Percentiles rank a stretch among this genome's conserved stretches.
phyloP scores from a whole-genome alignment of 495 filamentous ascomycete genomes.

The Pseudotulostoma volvatum region DNA sequence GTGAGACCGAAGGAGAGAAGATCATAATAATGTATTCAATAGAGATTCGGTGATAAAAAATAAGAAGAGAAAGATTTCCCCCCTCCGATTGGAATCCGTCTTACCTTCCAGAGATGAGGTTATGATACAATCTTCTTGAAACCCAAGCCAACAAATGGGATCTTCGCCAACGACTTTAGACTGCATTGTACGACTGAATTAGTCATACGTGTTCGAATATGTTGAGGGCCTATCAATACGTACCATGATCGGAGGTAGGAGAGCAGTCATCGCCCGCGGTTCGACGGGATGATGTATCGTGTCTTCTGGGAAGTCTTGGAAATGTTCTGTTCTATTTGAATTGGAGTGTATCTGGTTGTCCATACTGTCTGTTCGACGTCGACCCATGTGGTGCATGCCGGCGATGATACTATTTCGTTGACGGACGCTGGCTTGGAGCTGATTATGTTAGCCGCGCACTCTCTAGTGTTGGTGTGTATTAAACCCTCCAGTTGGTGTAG shows the following conservation, averaged over 20 bases:
- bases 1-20: neutral
- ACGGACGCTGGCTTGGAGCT: constrained; percentile 28
- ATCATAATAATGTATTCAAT: constrained; percentile 7
- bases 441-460: constrained; percentile 12
- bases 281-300: constrained; percentile 60
- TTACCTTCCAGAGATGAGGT: constrained; percentile 78
- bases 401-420: constrained; percentile 24
- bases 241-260: constrained; percentile 88
- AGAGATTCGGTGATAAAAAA: constrained; percentile 1
- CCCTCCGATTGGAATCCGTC: constrained; percentile 2
- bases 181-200: constrained; percentile 20
- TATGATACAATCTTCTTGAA: constrained; percentile 80
- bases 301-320: constrained; percentile 28
- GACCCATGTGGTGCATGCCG: constrained; percentile 45
- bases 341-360: constrained; percentile 39
- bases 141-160: constrained; percentile 75
- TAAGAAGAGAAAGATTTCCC: constrained; percentile 1
- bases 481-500: neutral
- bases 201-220: neutral
- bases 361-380: constrained; percentile 59
- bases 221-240: constrained; percentile 7
- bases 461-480: no score
- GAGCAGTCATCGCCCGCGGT: constrained; percentile 58
- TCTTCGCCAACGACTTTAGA: constrained; percentile 75
- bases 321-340: constrained; percentile 46